phyloP scores from a whole-genome alignment of 768 basidiomycete genomes.

The Panellus pusillus region DNA sequence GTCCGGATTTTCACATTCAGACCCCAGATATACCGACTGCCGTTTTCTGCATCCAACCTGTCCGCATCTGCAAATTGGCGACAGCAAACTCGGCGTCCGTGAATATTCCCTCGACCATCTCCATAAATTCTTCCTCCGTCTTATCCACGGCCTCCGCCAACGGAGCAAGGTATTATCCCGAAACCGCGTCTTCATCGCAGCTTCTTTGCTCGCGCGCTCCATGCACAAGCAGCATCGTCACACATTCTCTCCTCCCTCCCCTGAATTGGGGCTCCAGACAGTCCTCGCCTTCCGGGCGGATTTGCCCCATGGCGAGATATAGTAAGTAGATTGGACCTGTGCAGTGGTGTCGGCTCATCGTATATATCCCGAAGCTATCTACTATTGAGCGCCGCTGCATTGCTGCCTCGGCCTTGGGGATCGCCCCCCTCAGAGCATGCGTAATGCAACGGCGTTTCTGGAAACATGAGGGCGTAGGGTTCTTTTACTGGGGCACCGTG shows the following conservation, averaged over 20 bases:
- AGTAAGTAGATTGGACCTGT: background rate
- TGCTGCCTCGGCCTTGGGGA: background rate
- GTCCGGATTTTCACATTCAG: no score
- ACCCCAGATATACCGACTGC: no score
- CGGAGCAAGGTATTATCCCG: background rate
- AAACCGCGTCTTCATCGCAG: background rate
- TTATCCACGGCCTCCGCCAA: background rate
- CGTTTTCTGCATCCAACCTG: slow-evolving; percentile 4
- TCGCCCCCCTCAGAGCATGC: no score
- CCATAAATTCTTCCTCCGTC: background rate
- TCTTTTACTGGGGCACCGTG: slow-evolving; percentile 4
- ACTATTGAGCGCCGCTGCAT: background rate
- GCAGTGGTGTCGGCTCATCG: background rate
- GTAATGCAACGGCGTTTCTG: slow-evolving; percentile 1
- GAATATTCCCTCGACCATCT: background rate
- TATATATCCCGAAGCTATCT: background rate
- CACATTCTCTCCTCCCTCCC: background rate
- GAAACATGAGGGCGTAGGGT: background rate
- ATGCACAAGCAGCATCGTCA: slow-evolving; percentile 1
- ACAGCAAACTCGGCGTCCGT: background rate
- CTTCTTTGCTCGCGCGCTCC: slow-evolving; percentile 3
- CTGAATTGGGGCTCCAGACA: background rate
- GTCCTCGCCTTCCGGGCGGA: background rate
- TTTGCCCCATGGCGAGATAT: background rate
- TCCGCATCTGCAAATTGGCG: slow-evolving; percentile 11